These are phyloP conservation scores for Bolboschoenus planiculmis DNA, from an alignment of 176 grass and related monocot genomes.

Conservation along the genomic window DNA sequence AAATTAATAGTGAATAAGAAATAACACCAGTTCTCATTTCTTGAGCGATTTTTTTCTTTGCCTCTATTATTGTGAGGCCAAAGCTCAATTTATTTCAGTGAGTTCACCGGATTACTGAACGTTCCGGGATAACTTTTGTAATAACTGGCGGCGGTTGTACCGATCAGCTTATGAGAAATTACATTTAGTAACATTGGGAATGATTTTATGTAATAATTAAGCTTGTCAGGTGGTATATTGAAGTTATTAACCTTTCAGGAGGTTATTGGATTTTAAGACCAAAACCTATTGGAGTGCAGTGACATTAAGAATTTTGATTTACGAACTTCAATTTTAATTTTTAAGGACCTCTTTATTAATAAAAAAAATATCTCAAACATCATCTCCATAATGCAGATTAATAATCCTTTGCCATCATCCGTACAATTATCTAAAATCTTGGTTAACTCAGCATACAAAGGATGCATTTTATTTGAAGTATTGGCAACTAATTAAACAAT, in stretches of 20 bases:
- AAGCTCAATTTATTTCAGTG: neutral
- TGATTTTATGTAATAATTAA: neutral
- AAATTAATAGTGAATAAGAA: neutral
- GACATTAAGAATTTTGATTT: no score
- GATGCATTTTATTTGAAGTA: neutral
- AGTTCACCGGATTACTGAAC: neutral
- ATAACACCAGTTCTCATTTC: neutral
- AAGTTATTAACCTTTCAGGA: neutral
- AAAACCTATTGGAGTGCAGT: no score
- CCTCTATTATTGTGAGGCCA: neutral
- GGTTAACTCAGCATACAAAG: neutral
- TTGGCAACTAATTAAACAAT: neutral
- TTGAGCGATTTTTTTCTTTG: conserved; percentile 7
- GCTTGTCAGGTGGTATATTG: neutral
- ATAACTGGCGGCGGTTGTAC: neutral
- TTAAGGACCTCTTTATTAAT: neutral
- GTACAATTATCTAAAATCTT: neutral
- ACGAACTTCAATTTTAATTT: neutral
- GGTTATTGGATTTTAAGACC: neutral
- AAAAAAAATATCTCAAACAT: neutral
- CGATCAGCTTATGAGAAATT: neutral
- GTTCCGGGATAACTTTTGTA: neutral
- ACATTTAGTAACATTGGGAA: neutral
- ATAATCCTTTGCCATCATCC: neutral
- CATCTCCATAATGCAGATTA: neutral